Conservation (phyloP, 2,329 filamentous ascomycete species). For the Cordyceps tenuipes region DNA sequence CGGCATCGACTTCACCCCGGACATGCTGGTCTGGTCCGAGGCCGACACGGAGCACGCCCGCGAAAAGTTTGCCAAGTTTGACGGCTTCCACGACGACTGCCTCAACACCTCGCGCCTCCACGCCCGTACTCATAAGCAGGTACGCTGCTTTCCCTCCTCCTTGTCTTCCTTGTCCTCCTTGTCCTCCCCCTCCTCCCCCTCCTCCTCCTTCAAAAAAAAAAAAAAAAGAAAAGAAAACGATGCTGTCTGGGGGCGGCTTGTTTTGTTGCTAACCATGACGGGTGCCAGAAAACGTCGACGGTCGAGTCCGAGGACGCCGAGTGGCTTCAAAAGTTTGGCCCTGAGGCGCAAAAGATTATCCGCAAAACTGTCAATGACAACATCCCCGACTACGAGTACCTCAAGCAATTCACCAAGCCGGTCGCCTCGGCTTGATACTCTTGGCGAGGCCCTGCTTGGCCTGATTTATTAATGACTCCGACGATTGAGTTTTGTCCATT, state of each 20-base stretch:
- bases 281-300: constrained; percentile 48
- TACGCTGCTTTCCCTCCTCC: no score
- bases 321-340: constrained; percentile 68
- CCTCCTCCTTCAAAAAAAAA: no score
- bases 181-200: no score
- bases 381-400: constrained; percentile 67
- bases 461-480: neutral
- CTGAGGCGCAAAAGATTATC: constrained; percentile 62
- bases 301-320: constrained; percentile 60
- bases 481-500: neutral
- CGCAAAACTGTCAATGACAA: constrained; percentile 63
- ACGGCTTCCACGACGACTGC: constrained; percentile 92
- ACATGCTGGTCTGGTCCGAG: constrained; percentile 80
- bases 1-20: constrained; percentile 63
- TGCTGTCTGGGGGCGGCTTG: no score
- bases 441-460: neutral
- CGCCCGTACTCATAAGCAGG: constrained; percentile 55
- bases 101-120: constrained; percentile 72
- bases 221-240: no score
- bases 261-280: constrained; percentile 7
- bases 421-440: neutral
- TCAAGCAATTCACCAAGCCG: constrained; percentile 56
- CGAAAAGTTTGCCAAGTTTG: constrained; percentile 89
- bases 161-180: no score
- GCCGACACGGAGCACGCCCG: constrained; percentile 65